Conservation (phyloP, 2,329 filamentous ascomycete genomes). For the Colletotrichum cuscutae region DNA sequence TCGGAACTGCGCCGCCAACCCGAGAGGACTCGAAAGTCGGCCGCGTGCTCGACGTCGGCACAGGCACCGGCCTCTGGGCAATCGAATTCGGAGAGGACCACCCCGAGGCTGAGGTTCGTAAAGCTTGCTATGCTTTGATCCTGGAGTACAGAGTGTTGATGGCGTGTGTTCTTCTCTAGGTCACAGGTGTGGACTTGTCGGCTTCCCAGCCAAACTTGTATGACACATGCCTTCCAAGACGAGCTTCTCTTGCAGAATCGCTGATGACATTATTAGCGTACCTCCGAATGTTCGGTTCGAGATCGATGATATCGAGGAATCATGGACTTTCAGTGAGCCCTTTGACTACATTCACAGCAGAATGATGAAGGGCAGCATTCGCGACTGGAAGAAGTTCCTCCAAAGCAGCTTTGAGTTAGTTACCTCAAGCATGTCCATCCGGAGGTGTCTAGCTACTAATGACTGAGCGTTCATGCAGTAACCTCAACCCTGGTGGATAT, state of each 20-base stretch:
- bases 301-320: slow-evolving; percentile 51
- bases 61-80: slow-evolving; percentile 40
- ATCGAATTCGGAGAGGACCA: slow-evolving; percentile 43
- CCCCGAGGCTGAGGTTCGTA: slow-evolving; percentile 41
- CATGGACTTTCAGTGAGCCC: slow-evolving; percentile 47
- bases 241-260: too few relatives aligned
- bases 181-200: slow-evolving; percentile 65
- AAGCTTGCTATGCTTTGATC: too few relatives aligned
- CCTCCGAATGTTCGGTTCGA: slow-evolving; percentile 57
- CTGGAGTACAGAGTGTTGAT: too few relatives aligned
- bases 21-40: slow-evolving; percentile 14
- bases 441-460: neutral
- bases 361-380: slow-evolving; percentile 30
- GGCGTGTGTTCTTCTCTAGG: slow-evolving; percentile 36
- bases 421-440: neutral
- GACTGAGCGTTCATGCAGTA: neutral
- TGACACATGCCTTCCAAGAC: slow-evolving; percentile 48
- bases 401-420: neutral
- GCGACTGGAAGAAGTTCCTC: neutral
- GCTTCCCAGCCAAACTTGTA: slow-evolving; percentile 58
- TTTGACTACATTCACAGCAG: slow-evolving; percentile 41
- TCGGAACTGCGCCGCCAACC: slow-evolving; percentile 40
- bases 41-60: slow-evolving; percentile 39
- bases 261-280: slow-evolving; percentile 39
- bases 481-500: slow-evolving; percentile 17